phyloP scores from a whole-genome alignment of 441 rosid genomes.

The Corymbia citriodora region DNA sequence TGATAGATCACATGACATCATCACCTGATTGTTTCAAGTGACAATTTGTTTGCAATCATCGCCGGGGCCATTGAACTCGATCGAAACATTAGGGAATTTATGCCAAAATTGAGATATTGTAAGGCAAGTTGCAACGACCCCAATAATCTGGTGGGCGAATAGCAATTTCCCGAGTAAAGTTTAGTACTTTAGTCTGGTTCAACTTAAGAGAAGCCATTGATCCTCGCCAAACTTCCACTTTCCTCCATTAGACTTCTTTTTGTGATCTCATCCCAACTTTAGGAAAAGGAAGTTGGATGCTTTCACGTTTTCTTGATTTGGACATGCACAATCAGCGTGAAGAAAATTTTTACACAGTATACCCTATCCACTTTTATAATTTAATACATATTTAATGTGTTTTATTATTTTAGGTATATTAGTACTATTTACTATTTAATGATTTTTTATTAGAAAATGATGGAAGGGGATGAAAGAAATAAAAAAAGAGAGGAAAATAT shows the following conservation, averaged over 20 bases:
- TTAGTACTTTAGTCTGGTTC: not conserved
- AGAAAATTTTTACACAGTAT: not conserved
- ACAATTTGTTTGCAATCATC: not conserved
- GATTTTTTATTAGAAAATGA: too few relatives aligned
- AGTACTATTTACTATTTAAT: too few relatives aligned
- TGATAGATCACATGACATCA: not conserved
- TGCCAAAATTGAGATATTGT: not conserved
- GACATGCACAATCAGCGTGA: not conserved
- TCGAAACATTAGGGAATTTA: not conserved
- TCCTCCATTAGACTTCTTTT: not conserved
- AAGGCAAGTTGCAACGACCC: not conserved
- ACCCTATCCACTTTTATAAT: too few relatives aligned
- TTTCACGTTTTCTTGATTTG: not conserved
- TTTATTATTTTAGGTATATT: too few relatives aligned
- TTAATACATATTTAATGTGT: too few relatives aligned
- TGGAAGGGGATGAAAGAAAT: too few relatives aligned
- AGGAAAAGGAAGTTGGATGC: not conserved
- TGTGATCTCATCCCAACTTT: not conserved
- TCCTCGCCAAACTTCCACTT: not conserved
- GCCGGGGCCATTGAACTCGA: not conserved
- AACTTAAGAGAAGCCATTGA: not conserved
- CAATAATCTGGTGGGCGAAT: not conserved
- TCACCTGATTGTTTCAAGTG: not conserved
- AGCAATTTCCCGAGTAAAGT: not conserved
- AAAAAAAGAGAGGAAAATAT: too few relatives aligned